Evolutionary conservation across 2,329 filamentous ascomycete species (phyloP).

Genomic region (Aquanectria penicillioides): DNA sequence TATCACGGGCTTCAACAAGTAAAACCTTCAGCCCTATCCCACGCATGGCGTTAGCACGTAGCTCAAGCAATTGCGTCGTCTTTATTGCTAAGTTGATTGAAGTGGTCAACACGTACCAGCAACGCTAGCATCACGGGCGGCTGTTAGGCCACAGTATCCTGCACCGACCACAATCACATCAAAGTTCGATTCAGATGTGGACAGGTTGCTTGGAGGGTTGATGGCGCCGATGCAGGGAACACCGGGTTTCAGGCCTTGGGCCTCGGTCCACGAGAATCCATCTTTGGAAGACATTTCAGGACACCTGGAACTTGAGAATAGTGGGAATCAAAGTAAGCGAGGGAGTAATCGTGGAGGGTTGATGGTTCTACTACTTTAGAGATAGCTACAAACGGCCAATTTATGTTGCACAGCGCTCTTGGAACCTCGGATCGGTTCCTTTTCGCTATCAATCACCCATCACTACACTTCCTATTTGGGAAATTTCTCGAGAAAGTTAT

Average conservation of each 20-base stretch:
- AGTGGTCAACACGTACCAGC: slow-evolving; percentile 42
- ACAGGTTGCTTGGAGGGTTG: slow-evolving; percentile 37
- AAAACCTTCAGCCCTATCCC: slow-evolving; percentile 49
- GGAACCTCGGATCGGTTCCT: neutral
- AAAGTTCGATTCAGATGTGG: slow-evolving; percentile 22
- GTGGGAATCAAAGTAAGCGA: neutral
- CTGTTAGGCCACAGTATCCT: slow-evolving; percentile 44
- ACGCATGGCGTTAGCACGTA: neutral
- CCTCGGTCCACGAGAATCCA: slow-evolving; percentile 44
- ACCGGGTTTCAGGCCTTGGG: slow-evolving; percentile 42
- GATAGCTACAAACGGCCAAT: neutral
- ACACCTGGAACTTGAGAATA: neutral
- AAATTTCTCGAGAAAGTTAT: slow-evolving; percentile 18
- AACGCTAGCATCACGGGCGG: slow-evolving; percentile 40
- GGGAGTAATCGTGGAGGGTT: neutral
- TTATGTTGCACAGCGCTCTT: neutral
- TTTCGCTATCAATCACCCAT: neutral
- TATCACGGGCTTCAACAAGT: slow-evolving; percentile 57
- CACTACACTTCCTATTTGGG: neutral
- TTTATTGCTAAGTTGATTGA: neutral
- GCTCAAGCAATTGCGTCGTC: neutral
- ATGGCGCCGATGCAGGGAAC: slow-evolving; percentile 45
- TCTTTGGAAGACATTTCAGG: slow-evolving; percentile 43
- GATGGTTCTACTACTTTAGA: neutral
- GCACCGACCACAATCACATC: slow-evolving; percentile 46